Evolutionary conservation across 2,329 filamentous ascomycete genomes (phyloP).

Genomic region (Hirsutella thompsonii): DNA sequence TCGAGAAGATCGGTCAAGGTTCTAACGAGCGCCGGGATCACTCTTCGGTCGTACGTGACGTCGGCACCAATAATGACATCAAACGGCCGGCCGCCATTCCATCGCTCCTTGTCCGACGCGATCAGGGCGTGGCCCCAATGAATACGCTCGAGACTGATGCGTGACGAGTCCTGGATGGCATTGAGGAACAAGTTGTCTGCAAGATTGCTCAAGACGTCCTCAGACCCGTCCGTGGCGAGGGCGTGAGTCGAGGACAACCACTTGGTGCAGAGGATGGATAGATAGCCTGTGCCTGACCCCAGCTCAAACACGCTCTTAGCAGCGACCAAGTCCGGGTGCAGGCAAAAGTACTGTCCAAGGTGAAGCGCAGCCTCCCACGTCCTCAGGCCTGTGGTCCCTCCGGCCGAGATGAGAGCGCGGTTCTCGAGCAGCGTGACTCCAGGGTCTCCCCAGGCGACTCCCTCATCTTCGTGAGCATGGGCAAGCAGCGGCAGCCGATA

Average conservation of each 20-base stretch:
- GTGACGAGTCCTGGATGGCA: slow-evolving; percentile 35
- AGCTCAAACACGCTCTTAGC: slow-evolving; percentile 55
- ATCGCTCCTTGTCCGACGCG: slow-evolving; percentile 41
- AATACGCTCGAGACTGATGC: slow-evolving; percentile 39
- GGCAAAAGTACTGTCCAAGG: slow-evolving; percentile 54
- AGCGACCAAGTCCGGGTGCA: slow-evolving; percentile 28
- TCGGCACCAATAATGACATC: slow-evolving; percentile 66
- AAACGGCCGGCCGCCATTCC: slow-evolving; percentile 32
- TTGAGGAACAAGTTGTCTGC: slow-evolving; percentile 59
- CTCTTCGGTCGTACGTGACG: slow-evolving; percentile 59
- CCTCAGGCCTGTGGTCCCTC: slow-evolving; percentile 61
- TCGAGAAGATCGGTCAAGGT: slow-evolving; percentile 51
- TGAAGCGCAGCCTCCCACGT: slow-evolving; percentile 76
- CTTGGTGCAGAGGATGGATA: slow-evolving; percentile 62
- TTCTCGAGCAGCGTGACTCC: slow-evolving; percentile 56
- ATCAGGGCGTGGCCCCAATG: slow-evolving; percentile 51
- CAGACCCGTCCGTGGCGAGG: slow-evolving; percentile 62
- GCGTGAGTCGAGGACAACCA: slow-evolving; percentile 46
- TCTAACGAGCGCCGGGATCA: slow-evolving; percentile 49
- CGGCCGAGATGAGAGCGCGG: slow-evolving; percentile 53
- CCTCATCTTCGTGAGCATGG: slow-evolving; percentile 3
- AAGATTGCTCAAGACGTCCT: slow-evolving; percentile 55
- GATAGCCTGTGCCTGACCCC: slow-evolving; percentile 63
- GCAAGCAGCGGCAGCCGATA: slow-evolving; percentile 38
- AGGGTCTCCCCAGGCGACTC: slow-evolving; percentile 1